Conservation (phyloP, 2,329 filamentous ascomycete genomes). For the Calonectria naviculata region DNA sequence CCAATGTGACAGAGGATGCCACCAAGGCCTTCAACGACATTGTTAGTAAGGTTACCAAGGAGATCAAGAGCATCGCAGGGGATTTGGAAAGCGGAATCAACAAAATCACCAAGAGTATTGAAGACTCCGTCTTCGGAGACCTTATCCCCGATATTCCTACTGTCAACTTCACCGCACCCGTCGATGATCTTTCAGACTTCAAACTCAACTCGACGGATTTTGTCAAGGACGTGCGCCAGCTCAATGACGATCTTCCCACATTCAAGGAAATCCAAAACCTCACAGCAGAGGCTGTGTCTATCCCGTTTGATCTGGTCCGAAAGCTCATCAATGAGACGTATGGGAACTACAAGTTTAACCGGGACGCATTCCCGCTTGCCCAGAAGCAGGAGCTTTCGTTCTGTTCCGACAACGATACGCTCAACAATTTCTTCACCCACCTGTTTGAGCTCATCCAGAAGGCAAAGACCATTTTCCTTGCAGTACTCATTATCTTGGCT, state of each 20-base stretch:
- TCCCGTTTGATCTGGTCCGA: conserved; percentile 86
- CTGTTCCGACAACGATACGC: conserved; percentile 85
- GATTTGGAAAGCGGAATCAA: conserved; percentile 61
- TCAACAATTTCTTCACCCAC: conserved; percentile 84
- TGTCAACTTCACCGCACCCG: conserved; percentile 73
- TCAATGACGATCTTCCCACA: conserved; percentile 84
- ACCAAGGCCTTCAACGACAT: conserved; percentile 62
- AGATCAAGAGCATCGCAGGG: conserved; percentile 68
- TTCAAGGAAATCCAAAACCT: conserved; percentile 88
- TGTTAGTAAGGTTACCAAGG: conserved; percentile 66
- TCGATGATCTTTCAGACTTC: conserved; percentile 76
- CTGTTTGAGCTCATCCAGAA: conserved; percentile 74
- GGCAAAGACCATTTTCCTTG: conserved; percentile 80
- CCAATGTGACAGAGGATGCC: conserved; percentile 62
- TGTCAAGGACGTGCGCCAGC: conserved; percentile 73
- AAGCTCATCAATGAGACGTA: conserved; percentile 77
- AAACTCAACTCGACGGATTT: conserved; percentile 75
- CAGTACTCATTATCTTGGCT: conserved; percentile 78
- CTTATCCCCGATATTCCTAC: conserved; percentile 56
- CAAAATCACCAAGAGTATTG: conserved; percentile 56
- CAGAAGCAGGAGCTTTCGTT: conserved; percentile 86
- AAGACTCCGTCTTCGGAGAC: conserved; percentile 61
- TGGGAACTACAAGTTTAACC: conserved; percentile 81
- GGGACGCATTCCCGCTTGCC: conserved; percentile 82
- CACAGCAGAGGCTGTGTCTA: conserved; percentile 77